Evolutionary conservation across 345 rosid species (phyloP), one percentile per base, ranked within the genome.

Genomic region (Boechera divaricarpa): DNA sequence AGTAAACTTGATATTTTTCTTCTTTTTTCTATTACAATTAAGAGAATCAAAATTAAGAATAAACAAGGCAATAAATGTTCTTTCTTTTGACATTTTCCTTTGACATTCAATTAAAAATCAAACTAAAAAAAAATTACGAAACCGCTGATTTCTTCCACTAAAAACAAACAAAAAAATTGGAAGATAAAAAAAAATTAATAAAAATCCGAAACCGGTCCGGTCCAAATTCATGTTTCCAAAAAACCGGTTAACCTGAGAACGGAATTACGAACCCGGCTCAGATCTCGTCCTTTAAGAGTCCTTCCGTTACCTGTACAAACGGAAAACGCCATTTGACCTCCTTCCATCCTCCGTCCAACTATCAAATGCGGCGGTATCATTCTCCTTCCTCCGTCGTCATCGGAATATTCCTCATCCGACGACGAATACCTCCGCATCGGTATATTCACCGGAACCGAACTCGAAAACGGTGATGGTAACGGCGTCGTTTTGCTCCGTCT

Each of bases 241-340:
- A 92, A 92, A 1, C 97, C 98, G 31, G 98, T 94, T 90, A 90
- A 76, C 69, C 88, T 72, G 28, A 94, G 93, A 77, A 94, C 83
- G 11, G 97, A 90, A 81, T 92, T 88, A 72, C 98, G 80, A 69
- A 94, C 95, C 69, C 82, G 83, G 32, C 91, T 90, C 72, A 94
- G 82, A 82, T 90, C 85, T 28, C 97, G 73, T 11, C 98, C 98
- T 69, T 94, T 94, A 15, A 94, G 87, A 53, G 88, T 90, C 69
- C 98, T 84, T 56, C 98, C 98, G 75, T 87, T 88, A 24, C 97
- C 96, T 5, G 90, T 75, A 67, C 92, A 87, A 70, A 90, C 91
- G 2, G 97, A 92, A 67, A 87, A 92, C 26, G 91, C 94, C 78
- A 79, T 79, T 85, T 89, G 84, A 76, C 87, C 82, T 72, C 90